Evolutionary conservation across 306 rosid species (phyloP).

Genomic region (Sesbania bispinosa): DNA sequence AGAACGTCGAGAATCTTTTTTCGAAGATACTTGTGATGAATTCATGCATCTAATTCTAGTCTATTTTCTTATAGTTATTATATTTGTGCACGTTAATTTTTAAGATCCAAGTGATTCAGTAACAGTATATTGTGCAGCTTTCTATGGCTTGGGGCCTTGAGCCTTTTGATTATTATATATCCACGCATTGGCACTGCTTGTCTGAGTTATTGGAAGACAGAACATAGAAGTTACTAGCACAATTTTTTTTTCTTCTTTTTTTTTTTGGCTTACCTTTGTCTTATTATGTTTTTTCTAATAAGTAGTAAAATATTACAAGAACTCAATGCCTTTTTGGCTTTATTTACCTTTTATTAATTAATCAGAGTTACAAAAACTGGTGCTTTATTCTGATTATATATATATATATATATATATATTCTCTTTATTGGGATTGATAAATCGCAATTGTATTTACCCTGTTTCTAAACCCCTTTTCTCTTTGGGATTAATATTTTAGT

Average conservation of each 20-base stretch:
- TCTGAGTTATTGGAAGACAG: slow-evolving; percentile 30
- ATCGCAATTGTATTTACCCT: slow-evolving; percentile 11
- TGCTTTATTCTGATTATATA: background rate
- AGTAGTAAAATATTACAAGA: background rate
- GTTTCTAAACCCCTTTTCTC: background rate
- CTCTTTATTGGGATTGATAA: slow-evolving; percentile 22
- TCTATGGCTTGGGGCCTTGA: background rate
- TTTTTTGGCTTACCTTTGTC: background rate
- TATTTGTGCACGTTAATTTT: slow-evolving; percentile 6
- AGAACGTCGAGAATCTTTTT: background rate
- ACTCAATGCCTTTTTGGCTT: background rate
- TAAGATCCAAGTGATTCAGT: slow-evolving; percentile 38
- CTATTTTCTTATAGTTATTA: background rate
- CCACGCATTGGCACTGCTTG: slow-evolving; percentile 1
- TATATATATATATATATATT: too few species aligned
- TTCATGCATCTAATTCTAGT: background rate
- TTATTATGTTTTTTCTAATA: background rate
- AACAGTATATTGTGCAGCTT: slow-evolving; percentile 32
- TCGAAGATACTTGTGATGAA: background rate
- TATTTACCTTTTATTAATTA: background rate
- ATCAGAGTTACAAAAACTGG: background rate
- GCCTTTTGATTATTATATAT: slow-evolving; percentile 14
- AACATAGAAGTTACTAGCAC: background rate
- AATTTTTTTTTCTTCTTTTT: background rate
- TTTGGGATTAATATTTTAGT: background rate